Conservation (phyloP, 306 rosid species). For the Purshia tridentata region DNA sequence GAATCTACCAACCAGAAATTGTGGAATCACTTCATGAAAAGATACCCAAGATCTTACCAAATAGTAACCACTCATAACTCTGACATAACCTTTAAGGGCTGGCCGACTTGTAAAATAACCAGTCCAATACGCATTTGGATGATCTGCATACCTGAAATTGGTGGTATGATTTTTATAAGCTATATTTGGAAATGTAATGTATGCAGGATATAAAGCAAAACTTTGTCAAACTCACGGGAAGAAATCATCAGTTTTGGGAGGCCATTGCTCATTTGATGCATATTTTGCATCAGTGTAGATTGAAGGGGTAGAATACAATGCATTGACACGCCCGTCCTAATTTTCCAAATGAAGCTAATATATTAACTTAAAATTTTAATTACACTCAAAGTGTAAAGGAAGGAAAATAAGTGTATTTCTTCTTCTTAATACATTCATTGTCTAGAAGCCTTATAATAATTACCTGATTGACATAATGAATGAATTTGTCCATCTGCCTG, state of each 20-base stretch:
- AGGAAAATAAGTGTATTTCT: background rate
- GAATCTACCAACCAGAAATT: background rate
- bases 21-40: constrained; percentile 3
- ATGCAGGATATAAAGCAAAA: background rate
- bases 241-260: constrained; percentile 77
- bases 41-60: constrained; percentile 46
- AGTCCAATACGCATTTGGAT: constrained; percentile 83
- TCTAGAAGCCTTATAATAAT: background rate
- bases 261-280: constrained; percentile 76
- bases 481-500: constrained; percentile 96
- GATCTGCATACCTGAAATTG: constrained; percentile 78
- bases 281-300: constrained; percentile 82
- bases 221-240: constrained; percentile 69
- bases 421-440: background rate
- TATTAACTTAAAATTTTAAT: background rate
- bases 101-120: constrained; percentile 95
- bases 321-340: constrained; percentile 88
- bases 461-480: constrained; percentile 90
- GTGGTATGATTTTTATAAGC: background rate
- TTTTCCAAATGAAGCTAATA: constrained; percentile 2
- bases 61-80: constrained; percentile 75
- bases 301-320: constrained; percentile 86
- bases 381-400: background rate
- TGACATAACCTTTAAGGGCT: constrained; percentile 72
- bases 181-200: background rate